Evolutionary conservation across 2,329 filamentous ascomycete genomes (phyloP).

Genomic region (Cercospora beticola): DNA sequence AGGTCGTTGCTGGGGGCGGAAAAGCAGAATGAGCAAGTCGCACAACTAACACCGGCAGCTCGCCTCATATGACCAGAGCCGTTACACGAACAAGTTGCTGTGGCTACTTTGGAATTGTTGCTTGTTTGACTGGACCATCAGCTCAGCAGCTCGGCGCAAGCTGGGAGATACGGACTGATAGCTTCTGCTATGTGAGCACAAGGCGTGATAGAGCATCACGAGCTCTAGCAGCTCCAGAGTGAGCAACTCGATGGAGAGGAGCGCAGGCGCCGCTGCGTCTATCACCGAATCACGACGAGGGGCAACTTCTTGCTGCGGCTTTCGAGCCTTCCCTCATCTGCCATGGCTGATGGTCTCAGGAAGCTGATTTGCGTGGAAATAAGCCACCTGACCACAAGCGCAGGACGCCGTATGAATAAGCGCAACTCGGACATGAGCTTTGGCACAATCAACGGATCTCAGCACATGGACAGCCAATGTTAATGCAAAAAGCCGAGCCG

Average conservation of each 20-base stretch:
- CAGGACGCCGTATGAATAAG: background rate
- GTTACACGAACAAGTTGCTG: background rate
- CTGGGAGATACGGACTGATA: background rate
- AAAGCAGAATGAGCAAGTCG: slow-evolving; percentile 12
- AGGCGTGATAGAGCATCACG: background rate
- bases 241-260: background rate
- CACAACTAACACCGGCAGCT: background rate
- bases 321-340: background rate
- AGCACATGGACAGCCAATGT: background rate
- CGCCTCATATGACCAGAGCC: too few relatives aligned
- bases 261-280: background rate
- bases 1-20: slow-evolving; percentile 44
- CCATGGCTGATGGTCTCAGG: background rate
- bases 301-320: background rate
- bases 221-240: background rate
- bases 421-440: background rate
- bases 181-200: background rate
- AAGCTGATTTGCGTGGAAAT: background rate
- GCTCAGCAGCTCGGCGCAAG: background rate
- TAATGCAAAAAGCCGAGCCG: background rate
- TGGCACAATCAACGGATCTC: background rate
- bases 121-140: background rate
- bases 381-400: background rate
- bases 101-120: background rate
- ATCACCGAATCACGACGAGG: background rate